Percentiles rank a stretch among this genome's conserved stretches.
These are phyloP conservation scores for Metrosideros polymorpha DNA, from an alignment of 441 rosid genomes.

Conservation along the genomic window DNA sequence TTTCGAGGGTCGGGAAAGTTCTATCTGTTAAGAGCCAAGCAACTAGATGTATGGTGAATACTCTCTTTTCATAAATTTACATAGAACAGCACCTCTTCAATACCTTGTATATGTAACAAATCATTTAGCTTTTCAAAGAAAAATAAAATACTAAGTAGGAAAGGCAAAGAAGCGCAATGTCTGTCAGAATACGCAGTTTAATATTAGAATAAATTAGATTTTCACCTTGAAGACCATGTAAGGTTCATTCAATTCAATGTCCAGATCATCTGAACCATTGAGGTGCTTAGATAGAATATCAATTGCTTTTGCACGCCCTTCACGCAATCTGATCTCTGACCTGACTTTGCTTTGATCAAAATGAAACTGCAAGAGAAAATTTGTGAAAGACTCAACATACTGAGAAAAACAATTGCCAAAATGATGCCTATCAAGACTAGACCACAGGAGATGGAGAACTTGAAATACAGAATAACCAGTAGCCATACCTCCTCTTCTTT, in stretches of 20 bases:
- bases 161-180: neutral
- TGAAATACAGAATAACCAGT: neutral
- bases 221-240: conserved; percentile 85
- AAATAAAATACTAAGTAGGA: neutral
- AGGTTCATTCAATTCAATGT: conserved; percentile 75
- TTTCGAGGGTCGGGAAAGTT: neutral
- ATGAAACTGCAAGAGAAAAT: conserved; percentile 51
- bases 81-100: neutral
- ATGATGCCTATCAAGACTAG: neutral
- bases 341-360: conserved; percentile 95
- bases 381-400: neutral
- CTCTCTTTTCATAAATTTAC: neutral
- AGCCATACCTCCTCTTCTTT: conserved; percentile 81
- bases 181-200: neutral
- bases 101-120: neutral
- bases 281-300: conserved; percentile 81
- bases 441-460: neutral
- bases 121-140: neutral
- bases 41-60: neutral
- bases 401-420: neutral
- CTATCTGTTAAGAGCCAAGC: neutral
- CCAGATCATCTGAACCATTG: conserved; percentile 73
- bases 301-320: conserved; percentile 84
- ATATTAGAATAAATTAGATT: neutral
- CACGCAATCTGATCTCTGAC: conserved; percentile 75